Evolutionary conservation across 495 filamentous ascomycete genomes (phyloP), one percentile per base, ranked within the genome.

Genomic region (Neurospora tetraspora): DNA sequence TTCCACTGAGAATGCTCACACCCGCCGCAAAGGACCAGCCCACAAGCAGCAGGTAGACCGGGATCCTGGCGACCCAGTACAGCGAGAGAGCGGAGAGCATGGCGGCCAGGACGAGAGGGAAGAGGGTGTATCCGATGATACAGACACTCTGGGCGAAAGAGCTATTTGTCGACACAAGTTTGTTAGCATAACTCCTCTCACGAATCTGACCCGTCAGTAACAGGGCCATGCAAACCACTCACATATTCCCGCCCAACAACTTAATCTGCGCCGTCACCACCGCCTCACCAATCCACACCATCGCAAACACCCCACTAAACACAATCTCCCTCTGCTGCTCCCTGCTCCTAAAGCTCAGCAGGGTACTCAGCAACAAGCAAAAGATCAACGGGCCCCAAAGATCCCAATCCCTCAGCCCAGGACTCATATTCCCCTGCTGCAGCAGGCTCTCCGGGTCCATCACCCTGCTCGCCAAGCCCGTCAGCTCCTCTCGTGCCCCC

Each of bases 211-310:
- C 16, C 7, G 39, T 16, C 39, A 7, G 39, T 16, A 77, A 27
- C 34, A 73, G 18, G 31, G 31, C 10, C n/a, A 70, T 34, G 27
- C 42, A 40, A 39, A 39, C n/a, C 16, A 88, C 93, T 82, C 84
- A 98, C 96, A 99, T 98, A 86, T 96, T 97, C 36, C 96, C 96
- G 68, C 96, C 96, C 73, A 99, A 84, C 78, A 99, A 84, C 85
- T 97, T 97, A 79, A 99, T 98, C 88, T 99, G 96, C 79, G 95
- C 83, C n/a, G 96, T 99, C 73, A 99, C 94, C 18, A 98, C 92
- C 2, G 95, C 94, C 85, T 98, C 94, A 9, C 94, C 96, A 70
- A 98, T 89, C 96, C 96, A 99, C 43, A 99, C 92, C 78, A 96
- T 91, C 34, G 93, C 91, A 84, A 99, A 99, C 23, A 98, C 93